Percentiles rank a stretch among this genome's conserved stretches.
Evolutionary conservation across 164 flowering plant species (phyloP).

Genomic region (Nelumbo lutea): DNA sequence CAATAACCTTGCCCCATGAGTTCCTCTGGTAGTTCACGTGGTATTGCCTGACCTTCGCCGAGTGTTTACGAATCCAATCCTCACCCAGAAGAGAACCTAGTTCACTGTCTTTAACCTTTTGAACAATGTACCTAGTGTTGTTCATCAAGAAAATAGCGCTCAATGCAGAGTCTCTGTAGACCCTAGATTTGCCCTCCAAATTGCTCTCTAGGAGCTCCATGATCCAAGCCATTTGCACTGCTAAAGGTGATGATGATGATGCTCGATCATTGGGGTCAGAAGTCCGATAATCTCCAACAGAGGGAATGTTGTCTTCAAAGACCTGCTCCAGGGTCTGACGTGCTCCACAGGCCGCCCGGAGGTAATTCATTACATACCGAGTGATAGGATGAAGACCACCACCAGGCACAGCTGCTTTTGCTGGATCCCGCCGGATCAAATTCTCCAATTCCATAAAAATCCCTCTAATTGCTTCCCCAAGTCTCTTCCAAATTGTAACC

Average conservation of each 20-base stretch:
- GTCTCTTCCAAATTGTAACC: slow-evolving; percentile 54
- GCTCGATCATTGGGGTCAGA: slow-evolving; percentile 21
- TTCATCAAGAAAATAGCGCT: slow-evolving; percentile 84
- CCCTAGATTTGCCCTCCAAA: slow-evolving; percentile 75
- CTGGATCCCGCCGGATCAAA: slow-evolving; percentile 75
- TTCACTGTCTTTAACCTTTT: slow-evolving; percentile 75
- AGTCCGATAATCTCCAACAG: slow-evolving; percentile 25
- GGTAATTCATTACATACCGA: slow-evolving; percentile 91
- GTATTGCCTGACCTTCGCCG: slow-evolving; percentile 56
- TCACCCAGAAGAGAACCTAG: slow-evolving; percentile 69
- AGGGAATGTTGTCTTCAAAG: slow-evolving; percentile 43
- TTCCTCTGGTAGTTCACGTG: slow-evolving; percentile 54
- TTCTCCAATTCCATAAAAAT: slow-evolving; percentile 91
- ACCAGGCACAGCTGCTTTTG: slow-evolving; percentile 69
- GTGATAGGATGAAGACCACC: slow-evolving; percentile 92
- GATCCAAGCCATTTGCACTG: slow-evolving; percentile 81
- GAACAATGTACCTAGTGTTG: slow-evolving; percentile 79
- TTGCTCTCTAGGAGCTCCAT: slow-evolving; percentile 94
- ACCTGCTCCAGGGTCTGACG: slow-evolving; percentile 66
- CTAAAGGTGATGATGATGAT: slow-evolving; percentile 42
- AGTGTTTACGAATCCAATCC: slow-evolving; percentile 84
- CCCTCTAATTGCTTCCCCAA: slow-evolving; percentile 79
- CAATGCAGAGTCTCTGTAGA: slow-evolving; percentile 61
- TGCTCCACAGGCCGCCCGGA: slow-evolving; percentile 72
- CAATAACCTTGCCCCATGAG: slow-evolving; percentile 72